Base-by-base conservation (phyloP, 2,329 filamentous ascomycete species). In the Aureobasidium sp. region DNA sequence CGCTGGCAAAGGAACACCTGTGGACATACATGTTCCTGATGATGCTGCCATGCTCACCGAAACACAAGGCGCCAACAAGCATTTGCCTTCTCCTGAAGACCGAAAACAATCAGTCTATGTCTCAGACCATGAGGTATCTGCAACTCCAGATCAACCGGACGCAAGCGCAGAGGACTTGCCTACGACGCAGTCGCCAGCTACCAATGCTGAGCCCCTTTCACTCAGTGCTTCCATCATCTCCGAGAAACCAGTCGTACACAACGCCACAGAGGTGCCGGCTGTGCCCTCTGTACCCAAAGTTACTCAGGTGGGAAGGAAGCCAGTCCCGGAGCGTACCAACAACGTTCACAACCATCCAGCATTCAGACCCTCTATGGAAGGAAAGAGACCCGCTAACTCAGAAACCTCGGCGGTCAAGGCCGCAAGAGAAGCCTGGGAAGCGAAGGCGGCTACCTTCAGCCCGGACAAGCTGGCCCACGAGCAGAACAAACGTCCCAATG, bases 1-100 rank as follows among this genome's bases (percentile, higher is more conserved):
- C 66, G 86, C 88, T 45, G 91, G 92, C 27, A 88, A 84, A 63
- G 90, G 90, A 13, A 65, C 77, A 25, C 79, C 77, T 1, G 74
- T 77, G 44, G 77, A 79, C 16, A 53, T 62, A 3, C 34, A 59
- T 50, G 36, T 64, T 27, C 54, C 64, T 7, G 61, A 63, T 34
- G 41, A 63, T 34, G 60, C 64, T 36, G 53, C 61, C 10, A 58
- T 52, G 16, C 50, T 54, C 29, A 45, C 42, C 29, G 63, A 64
- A 36, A 42, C 44, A 15, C 62, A 63, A 44, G 60, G 60, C 8
- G 34, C 48, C 32, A 42, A 39, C 15, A 61, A 54, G 25, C 49
- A 49, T 5, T 21, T 44, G 30, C 47, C 50, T 37, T 39, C 37
- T 39, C 39, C 41, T 15, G 36, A 47, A 5, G 25, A 11, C 11